phyloP scores from a whole-genome alignment of 495 filamentous ascomycete genomes.

The Neurospora terricola region DNA sequence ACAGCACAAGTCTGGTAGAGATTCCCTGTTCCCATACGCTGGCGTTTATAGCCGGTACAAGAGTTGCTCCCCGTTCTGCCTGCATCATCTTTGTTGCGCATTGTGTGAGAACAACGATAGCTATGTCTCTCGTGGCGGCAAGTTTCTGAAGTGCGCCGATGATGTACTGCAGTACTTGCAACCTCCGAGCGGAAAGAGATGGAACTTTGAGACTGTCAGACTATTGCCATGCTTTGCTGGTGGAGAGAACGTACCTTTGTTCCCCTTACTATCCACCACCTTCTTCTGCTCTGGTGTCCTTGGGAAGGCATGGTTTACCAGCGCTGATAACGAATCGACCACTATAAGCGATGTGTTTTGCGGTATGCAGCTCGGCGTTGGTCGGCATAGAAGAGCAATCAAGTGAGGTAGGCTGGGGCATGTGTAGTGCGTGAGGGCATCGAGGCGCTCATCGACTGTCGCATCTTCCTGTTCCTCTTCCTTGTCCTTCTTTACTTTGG shows the following conservation, averaged over 20 bases:
- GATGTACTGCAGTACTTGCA: constrained; percentile 37
- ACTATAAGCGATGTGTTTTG: constrained; percentile 54
- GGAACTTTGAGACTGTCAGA: constrained; percentile 19
- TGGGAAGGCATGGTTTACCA: constrained; percentile 67
- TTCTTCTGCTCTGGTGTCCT: constrained; percentile 19
- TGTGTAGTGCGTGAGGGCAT: constrained; percentile 20
- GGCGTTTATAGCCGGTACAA: constrained; percentile 59
- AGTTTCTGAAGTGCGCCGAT: constrained; percentile 49
- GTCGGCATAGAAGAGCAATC: constrained; percentile 58
- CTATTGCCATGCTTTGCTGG: not conserved
- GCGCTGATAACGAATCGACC: constrained; percentile 63
- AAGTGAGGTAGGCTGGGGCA: constrained; percentile 62
- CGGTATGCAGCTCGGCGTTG: constrained; percentile 50
- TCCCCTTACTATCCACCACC: constrained; percentile 11
- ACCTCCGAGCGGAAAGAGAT: constrained; percentile 23
- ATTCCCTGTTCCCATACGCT: constrained; percentile 63
- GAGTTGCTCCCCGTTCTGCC: constrained; percentile 46
- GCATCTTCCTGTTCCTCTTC: not conserved
- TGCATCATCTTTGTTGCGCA: constrained; percentile 61
- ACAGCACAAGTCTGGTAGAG: constrained; percentile 57
- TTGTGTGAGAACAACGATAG: constrained; percentile 61
- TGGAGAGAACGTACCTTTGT: constrained; percentile 11
- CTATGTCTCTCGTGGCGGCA: constrained; percentile 56
- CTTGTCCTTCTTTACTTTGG: not conserved
- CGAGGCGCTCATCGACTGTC: not conserved